Evolutionary conservation across 371 early-diverging fungal species (phyloP), one percentile per base, ranked within the genome.

Genomic region (Mucor sp.): DNA sequence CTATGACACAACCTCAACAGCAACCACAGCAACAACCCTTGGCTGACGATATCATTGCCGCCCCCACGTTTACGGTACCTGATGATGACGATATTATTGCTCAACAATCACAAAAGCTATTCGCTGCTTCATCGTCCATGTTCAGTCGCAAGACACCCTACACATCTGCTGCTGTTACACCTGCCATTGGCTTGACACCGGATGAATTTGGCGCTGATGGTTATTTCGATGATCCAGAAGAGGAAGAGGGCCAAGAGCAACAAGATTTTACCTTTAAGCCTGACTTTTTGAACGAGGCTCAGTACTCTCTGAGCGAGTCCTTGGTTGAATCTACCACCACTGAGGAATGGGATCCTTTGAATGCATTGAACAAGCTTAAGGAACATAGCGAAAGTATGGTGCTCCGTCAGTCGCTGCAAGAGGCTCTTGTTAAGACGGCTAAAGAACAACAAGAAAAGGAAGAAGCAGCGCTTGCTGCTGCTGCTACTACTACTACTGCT

Each of bases 91-190:
- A 11, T 19, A 27, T 39, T n/a, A 6, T 44, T 15, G 23, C 30
- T 12, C 37, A 65, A 35, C 70, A 74, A 27, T 44, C 74, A 1
- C 30, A 59, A 1, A 69, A 62, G n/a, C 19, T 70, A 3, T 74
- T 59, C 65, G 74, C 70, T 50, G 39, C 41, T 6, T 43, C 44
- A 23, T 43, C 57, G 4, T 57, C 67, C 0, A 27, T 30, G 1
- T 58, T 15, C 37, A 67, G 30, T 15, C 58, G 59, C 3, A 74
- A 74, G 25, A 74, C 74, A 6, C 74, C 74, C 14, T 74, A 74
- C 47, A 74, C 74, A 14, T 74, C 74, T 53, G 74, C 74, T 39
- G 70, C 74, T 62, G 70, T 47, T 6, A 67, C 74, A 30, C 74
- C 74, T 15, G 72, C 63, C 0, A 35, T 43, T 12, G 25, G 28